Evolutionary conservation across 108 stramenopile species (phyloP), one percentile per base, ranked within the genome.

Genomic region (Skeletonema tropicum): DNA sequence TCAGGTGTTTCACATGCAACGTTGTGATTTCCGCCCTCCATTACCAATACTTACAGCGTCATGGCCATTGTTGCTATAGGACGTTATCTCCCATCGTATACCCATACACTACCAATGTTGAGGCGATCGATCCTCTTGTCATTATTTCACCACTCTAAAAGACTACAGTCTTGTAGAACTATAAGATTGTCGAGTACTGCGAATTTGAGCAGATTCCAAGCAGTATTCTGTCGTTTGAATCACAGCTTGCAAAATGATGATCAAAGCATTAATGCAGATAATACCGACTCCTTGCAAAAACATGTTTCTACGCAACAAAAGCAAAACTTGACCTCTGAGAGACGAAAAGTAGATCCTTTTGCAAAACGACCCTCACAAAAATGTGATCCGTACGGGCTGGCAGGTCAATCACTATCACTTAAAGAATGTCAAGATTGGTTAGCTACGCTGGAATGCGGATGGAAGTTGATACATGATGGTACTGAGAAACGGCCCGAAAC

Each of bases 371-470:
- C 81, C 12, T 72, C 81, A 30, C 66, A 25, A 61, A 76, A 73
- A 32, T 82, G 81, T 46, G 81, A 82, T 61, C 81, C 81, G 23
- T 82, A 82, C 60, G 81, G 75, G 7, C 48, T 82, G 42, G 52
- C 45, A 35, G 81, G 81, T 3, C 48, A 58, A 64, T 82, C 81
- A 13, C 21, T 82, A 29, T 76, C 81, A 0, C 21, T 29, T 29
- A 15, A 14, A 12, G 61, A 82, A 68, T 82, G 81, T 35, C 12
- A 49, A 31, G 48, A 61, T 45, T 75, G 38, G 66, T 17, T 82
- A n/a, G 25, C 60, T 12, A 82, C 81, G 0, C 39, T 82, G 38
- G 81, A 68, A 31, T 59, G 57, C 5, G 81, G 75, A 33, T 82
- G 81, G 81, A 71, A 46, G 38, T 61, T 82, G 65, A 58, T 45